phyloP scores from a whole-genome alignment of 1,139 yeast species.

The Yamadazyma pseudoaaseri region DNA sequence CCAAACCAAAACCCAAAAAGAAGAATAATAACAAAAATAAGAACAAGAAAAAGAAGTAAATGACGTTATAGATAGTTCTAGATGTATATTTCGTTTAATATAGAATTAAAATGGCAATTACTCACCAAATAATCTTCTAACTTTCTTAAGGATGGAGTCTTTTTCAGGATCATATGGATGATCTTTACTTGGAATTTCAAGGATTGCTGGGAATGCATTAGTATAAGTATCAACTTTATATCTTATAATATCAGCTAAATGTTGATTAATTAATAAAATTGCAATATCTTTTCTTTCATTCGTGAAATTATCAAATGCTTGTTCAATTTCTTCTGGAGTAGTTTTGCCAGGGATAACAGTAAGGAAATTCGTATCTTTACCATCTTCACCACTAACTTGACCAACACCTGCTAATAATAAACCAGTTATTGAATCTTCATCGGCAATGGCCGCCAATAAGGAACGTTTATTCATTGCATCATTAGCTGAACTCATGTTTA shows the following conservation, averaged over 20 bases:
- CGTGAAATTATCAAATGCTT: slow-evolving; percentile 75
- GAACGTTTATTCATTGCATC: slow-evolving; percentile 64
- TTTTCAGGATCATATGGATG: slow-evolving; percentile 98
- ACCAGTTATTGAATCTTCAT: slow-evolving; percentile 97
- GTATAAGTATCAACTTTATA: slow-evolving; percentile 78
- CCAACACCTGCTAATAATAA: slow-evolving; percentile 95
- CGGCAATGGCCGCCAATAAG: slow-evolving; percentile 90
- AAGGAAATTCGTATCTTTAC: slow-evolving; percentile 76
- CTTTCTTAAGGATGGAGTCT: slow-evolving; percentile 92
- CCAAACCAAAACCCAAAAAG: slow-evolving; percentile 9
- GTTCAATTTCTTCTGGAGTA: slow-evolving; percentile 68
- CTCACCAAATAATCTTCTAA: slow-evolving; percentile 92
- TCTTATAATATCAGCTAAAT: slow-evolving; percentile 89
- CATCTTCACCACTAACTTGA: slow-evolving; percentile 64
- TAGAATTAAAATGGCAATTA: slow-evolving; percentile 22
- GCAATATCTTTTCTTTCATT: slow-evolving; percentile 85
- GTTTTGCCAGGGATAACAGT: slow-evolving; percentile 82
- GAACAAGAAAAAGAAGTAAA: slow-evolving; percentile 23
- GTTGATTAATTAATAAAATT: slow-evolving; percentile 88
- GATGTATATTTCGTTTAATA: slow-evolving; percentile 6
- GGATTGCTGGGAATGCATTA: slow-evolving; percentile 91
- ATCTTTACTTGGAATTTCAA: slow-evolving; percentile 97
- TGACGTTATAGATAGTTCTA: slow-evolving; percentile 5
- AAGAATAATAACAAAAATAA: slow-evolving; percentile 15
- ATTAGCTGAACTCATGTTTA: slow-evolving; percentile 21